Conservation (phyloP, 2,329 filamentous ascomycete species). For the Claviceps arundinis region DNA sequence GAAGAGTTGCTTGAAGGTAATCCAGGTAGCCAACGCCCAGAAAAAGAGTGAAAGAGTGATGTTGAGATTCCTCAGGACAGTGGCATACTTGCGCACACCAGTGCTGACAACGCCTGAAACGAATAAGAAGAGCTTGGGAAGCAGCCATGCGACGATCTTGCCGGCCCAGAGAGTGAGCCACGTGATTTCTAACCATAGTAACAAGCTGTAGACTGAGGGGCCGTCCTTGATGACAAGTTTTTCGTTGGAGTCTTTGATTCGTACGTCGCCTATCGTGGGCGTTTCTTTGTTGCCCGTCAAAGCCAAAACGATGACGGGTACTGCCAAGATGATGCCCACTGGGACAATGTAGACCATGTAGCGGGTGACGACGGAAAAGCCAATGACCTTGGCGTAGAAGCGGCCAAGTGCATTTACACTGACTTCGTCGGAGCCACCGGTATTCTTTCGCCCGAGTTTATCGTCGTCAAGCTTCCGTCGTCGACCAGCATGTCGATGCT, state of each 20-base stretch:
- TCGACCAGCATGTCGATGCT: slow-evolving; percentile 26
- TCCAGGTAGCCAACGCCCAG: slow-evolving; percentile 50
- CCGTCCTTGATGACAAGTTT: slow-evolving; percentile 14
- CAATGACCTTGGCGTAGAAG: slow-evolving; percentile 50
- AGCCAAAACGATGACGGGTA: slow-evolving; percentile 46
- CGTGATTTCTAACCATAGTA: slow-evolving; percentile 55
- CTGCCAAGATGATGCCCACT: slow-evolving; percentile 44
- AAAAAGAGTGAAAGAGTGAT: slow-evolving; percentile 56
- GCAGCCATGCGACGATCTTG: slow-evolving; percentile 48
- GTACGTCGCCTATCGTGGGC: slow-evolving; percentile 22
- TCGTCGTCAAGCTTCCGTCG: slow-evolving; percentile 33
- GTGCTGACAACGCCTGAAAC: slow-evolving; percentile 56
- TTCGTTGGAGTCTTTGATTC: slow-evolving; percentile 8
- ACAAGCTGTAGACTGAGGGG: slow-evolving; percentile 45
- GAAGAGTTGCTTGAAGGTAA: slow-evolving; percentile 48
- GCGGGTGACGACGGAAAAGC: slow-evolving; percentile 49
- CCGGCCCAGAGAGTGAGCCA: slow-evolving; percentile 56
- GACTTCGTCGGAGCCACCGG: slow-evolving; percentile 35
- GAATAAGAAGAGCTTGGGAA: slow-evolving; percentile 54
- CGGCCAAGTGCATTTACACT: slow-evolving; percentile 52
- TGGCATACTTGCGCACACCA: slow-evolving; percentile 57
- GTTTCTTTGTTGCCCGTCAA: slow-evolving; percentile 27
- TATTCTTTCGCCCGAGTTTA: slow-evolving; percentile 26
- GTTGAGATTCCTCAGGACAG: slow-evolving; percentile 49
- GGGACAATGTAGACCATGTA: slow-evolving; percentile 58